Conservation (phyloP, 805 yeast species). For the Yamadazyma paraphyllophila region DNA sequence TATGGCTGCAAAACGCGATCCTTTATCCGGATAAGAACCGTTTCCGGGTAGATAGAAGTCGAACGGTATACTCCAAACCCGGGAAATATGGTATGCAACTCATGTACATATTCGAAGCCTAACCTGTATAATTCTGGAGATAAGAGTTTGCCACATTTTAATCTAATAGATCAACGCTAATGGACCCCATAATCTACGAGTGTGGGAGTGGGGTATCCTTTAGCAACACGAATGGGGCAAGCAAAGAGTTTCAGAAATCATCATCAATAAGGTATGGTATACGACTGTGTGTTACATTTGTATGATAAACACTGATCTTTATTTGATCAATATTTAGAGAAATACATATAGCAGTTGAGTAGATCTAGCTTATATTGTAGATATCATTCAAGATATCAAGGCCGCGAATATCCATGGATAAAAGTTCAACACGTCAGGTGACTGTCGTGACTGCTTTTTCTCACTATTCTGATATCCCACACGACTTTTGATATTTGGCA, state of each 20-base stretch:
- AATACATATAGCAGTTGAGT: too few species aligned
- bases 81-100: neutral
- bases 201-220: too few species aligned
- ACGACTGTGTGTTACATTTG: neutral
- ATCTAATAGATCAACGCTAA: neutral
- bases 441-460: constrained; percentile 14
- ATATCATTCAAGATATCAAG: too few species aligned
- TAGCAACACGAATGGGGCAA: too few species aligned
- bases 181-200: too few species aligned
- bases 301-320: too few species aligned
- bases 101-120: neutral
- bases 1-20: neutral
- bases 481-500: constrained; percentile 7
- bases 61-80: neutral
- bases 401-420: constrained; percentile 2
- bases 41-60: neutral
- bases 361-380: too few species aligned
- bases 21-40: neutral
- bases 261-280: too few species aligned
- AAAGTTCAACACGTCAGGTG: constrained; percentile 2
- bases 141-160: neutral
- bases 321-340: too few species aligned
- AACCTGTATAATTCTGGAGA: neutral
- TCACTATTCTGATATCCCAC: neutral
- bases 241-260: too few species aligned